Conservation (phyloP, 2,329 filamentous ascomycete genomes). For the Scedosporium aurantiacum region DNA sequence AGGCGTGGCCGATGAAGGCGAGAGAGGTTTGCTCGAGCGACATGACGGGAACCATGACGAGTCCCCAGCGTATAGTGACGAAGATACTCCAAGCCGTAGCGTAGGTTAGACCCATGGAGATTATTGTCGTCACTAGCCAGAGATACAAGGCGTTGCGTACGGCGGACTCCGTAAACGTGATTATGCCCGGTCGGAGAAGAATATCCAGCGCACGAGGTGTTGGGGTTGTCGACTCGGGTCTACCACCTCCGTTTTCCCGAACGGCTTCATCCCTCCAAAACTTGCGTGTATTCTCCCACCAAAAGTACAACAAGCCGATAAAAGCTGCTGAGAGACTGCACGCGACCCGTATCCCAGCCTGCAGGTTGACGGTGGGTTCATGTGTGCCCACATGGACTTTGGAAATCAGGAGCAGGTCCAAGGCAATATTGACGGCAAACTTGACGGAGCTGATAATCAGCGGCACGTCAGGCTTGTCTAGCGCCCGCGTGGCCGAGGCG, state of each 20-base stretch:
- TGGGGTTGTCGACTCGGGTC: slow-evolving; percentile 17
- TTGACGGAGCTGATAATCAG: slow-evolving; percentile 53
- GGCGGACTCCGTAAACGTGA: slow-evolving; percentile 53
- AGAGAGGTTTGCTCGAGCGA: slow-evolving; percentile 54
- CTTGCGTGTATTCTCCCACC: slow-evolving; percentile 28
- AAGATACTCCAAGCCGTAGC: slow-evolving; percentile 66
- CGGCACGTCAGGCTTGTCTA: slow-evolving; percentile 60
- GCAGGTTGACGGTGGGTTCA: slow-evolving; percentile 49
- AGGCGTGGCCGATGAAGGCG: slow-evolving; percentile 55
- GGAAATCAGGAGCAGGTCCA: slow-evolving; percentile 57
- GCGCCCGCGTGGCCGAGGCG: slow-evolving; percentile 46
- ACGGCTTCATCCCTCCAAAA: slow-evolving; percentile 5
- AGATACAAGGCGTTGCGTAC: slow-evolving; percentile 60
- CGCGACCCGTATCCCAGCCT: slow-evolving; percentile 51
- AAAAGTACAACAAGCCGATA: slow-evolving; percentile 48
- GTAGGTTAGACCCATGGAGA: slow-evolving; percentile 52
- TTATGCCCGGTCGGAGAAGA: slow-evolving; percentile 43
- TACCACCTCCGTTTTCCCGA: not conserved
- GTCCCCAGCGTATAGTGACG: slow-evolving; percentile 62
- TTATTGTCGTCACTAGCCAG: slow-evolving; percentile 56
- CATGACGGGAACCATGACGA: slow-evolving; percentile 63
- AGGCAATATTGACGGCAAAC: slow-evolving; percentile 54
- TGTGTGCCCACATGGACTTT: slow-evolving; percentile 47
- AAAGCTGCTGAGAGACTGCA: slow-evolving; percentile 47
- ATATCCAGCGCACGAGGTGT: slow-evolving; percentile 33